A percentile compares a stretch with the other conserved stretches of the same genome.
phyloP scores from a whole-genome alignment of 208 protist genomes.

The Trypanosoma mega region DNA sequence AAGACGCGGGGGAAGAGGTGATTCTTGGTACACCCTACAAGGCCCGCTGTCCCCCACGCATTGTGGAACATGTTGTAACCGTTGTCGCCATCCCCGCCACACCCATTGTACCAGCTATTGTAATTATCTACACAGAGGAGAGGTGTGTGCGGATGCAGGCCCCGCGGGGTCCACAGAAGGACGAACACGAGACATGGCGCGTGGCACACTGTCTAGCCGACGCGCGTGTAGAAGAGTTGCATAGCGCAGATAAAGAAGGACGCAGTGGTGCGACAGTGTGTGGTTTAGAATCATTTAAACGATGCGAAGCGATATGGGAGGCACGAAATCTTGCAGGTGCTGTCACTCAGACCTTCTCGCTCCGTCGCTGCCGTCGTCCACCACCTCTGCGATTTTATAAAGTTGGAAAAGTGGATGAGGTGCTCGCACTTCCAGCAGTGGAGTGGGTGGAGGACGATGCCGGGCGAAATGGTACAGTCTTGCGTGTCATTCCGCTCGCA shows the following conservation, averaged over 20 bases:
- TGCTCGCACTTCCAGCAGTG: slow-evolving; percentile 40
- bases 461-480: slow-evolving; percentile 2
- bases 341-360: slow-evolving; percentile 68
- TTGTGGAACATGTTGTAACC: slow-evolving; percentile 49
- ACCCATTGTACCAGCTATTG: slow-evolving; percentile 51
- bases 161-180: slow-evolving; percentile 61
- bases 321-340: slow-evolving; percentile 56
- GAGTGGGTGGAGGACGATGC: slow-evolving; percentile 28
- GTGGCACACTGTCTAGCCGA: slow-evolving; percentile 43
- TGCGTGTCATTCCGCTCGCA: slow-evolving; percentile 60
- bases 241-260: slow-evolving; percentile 2
- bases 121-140: slow-evolving; percentile 78
- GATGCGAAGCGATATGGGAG: slow-evolving; percentile 75
- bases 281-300: slow-evolving; percentile 55
- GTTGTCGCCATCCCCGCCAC: slow-evolving; percentile 56
- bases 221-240: slow-evolving; percentile 10
- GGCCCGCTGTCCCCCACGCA: slow-evolving; percentile 59
- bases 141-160: slow-evolving; percentile 54
- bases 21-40: slow-evolving; percentile 40
- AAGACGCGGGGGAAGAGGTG: slow-evolving; percentile 60
- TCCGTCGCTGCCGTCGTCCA: slow-evolving; percentile 77
- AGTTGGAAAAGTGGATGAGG: slow-evolving; percentile 10
- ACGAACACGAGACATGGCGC: slow-evolving; percentile 63
- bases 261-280: slow-evolving; percentile 36
- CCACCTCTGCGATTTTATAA: slow-evolving; percentile 65